Evolutionary conservation across 2,329 filamentous ascomycete genomes (phyloP).

Genomic region (Thelonectria rubi): DNA sequence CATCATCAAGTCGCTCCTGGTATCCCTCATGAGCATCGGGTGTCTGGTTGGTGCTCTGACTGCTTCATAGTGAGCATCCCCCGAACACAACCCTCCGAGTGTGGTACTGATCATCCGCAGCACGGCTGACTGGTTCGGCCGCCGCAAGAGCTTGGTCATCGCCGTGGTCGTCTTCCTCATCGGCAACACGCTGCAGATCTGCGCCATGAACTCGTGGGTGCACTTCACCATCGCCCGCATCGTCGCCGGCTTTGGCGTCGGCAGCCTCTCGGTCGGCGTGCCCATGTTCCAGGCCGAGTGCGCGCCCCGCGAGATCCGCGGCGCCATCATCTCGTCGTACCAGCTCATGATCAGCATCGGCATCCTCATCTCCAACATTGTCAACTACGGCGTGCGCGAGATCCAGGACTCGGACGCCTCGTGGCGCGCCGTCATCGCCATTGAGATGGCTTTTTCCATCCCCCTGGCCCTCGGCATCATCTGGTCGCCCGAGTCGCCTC

Average conservation of each 20-base stretch:
- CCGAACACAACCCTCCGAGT: neutral
- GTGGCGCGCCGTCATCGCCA: slow-evolving; percentile 70
- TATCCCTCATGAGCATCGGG: slow-evolving; percentile 64
- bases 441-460: slow-evolving; percentile 62
- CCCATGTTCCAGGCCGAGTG: slow-evolving; percentile 75
- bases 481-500: slow-evolving; percentile 64
- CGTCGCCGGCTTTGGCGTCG: slow-evolving; percentile 73
- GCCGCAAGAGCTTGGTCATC: slow-evolving; percentile 61
- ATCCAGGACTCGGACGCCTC: slow-evolving; percentile 55
- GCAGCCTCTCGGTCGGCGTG: slow-evolving; percentile 70
- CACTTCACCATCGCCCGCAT: slow-evolving; percentile 72
- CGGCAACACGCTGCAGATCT: slow-evolving; percentile 72
- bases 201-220: slow-evolving; percentile 65
- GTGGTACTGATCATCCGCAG: slow-evolving; percentile 18
- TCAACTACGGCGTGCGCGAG: slow-evolving; percentile 61
- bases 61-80: slow-evolving; percentile 52
- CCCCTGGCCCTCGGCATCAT: slow-evolving; percentile 63
- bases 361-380: slow-evolving; percentile 65
- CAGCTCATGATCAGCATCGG: slow-evolving; percentile 79
- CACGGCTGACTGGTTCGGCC: slow-evolving; percentile 64
- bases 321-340: slow-evolving; percentile 72
- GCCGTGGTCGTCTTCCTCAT: slow-evolving; percentile 66
- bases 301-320: slow-evolving; percentile 69
- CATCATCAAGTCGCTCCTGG: slow-evolving; percentile 58
- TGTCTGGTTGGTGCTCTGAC: slow-evolving; percentile 63